Evolutionary conservation across 768 basidiomycete genomes (phyloP), one percentile per base, ranked within the genome.

Genomic region (Chlorophyllum brunneum): DNA sequence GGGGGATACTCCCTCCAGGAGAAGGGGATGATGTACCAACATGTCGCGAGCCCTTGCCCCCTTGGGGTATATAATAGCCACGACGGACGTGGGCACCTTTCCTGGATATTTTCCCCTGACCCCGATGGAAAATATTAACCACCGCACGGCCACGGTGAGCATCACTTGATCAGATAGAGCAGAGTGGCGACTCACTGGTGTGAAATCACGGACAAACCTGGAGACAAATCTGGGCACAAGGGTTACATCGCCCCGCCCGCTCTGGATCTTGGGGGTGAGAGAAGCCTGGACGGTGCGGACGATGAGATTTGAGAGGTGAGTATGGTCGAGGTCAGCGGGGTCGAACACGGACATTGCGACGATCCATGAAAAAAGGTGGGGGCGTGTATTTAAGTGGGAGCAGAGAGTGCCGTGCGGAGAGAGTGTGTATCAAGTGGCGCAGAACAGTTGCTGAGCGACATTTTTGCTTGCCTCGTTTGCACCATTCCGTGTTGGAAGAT

Each of bases 291-390:
- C 51, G n/a, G 24, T 53, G 22, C 51, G 43, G 3, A 46, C 36
- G n/a, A 53, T 39, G 43, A 53, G 36, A 46, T 53, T 53, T n/a
- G 51, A 53, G 44, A 53, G 10, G 29, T 53, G 51, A 27, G 20
- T 29, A 31, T 30, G 31, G 51, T 53, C 37, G 33, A 53, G 38
- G 37, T 53, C 51, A 39, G 43, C 4, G 18, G 51, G 51, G 36
- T 53, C 51, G 43, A 45, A 52, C 20, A 44, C 51, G 15, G 43
- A 7, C 43, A 46, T 53, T 27, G 24, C 16, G 13, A 2, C 34
- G 6, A 16, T 11, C 34, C 34, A 36, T 36, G 34, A 15, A n/a
- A n/a, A n/a, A n/a, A n/a, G 10, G 16, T 15, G 27, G 16, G n/a
- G 37, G 26, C n/a, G n/a, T n/a, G n/a, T n/a, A 49, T 40, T 37